A percentile compares a stretch with the other conserved stretches of the same genome.
phyloP scores from a whole-genome alignment of 768 basidiomycete species.

The Naganishia vaughanmartiniae region DNA sequence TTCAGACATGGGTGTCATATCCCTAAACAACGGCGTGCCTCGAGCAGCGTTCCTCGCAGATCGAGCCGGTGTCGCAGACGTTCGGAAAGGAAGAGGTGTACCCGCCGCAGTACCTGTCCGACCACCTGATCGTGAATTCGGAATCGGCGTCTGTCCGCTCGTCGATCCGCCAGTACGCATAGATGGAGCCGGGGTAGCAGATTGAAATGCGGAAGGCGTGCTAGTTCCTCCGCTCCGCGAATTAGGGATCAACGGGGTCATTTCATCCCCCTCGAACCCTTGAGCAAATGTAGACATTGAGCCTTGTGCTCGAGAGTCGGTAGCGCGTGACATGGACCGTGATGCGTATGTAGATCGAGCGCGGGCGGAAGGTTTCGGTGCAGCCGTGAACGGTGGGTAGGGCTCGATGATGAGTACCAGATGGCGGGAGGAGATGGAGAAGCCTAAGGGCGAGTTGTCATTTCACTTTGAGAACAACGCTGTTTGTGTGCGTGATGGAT shows the following conservation, averaged over 20 bases:
- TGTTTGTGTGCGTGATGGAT: no score
- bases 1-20: conserved; percentile 31
- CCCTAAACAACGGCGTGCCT: conserved; percentile 39
- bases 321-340: conserved; percentile 35
- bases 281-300: conserved; percentile 35
- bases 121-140: conserved; percentile 34
- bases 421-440: conserved; percentile 50
- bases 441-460: conserved; percentile 39
- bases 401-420: conserved; percentile 51
- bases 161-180: conserved; percentile 22
- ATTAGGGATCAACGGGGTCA: conserved; percentile 43
- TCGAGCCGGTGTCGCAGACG: conserved; percentile 4
- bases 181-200: conserved; percentile 28
- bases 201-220: neutral
- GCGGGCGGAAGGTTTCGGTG: conserved; percentile 41
- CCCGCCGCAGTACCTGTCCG: neutral
- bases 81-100: neutral
- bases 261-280: conserved; percentile 40
- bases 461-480: no score
- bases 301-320: conserved; percentile 15
- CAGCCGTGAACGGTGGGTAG: conserved; percentile 44
- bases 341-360: conserved; percentile 44
- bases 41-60: neutral
- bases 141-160: conserved; percentile 25
- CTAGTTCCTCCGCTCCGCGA: conserved; percentile 40